phyloP scores from a whole-genome alignment of 805 yeast genomes.

The Starmerella bombi region DNA sequence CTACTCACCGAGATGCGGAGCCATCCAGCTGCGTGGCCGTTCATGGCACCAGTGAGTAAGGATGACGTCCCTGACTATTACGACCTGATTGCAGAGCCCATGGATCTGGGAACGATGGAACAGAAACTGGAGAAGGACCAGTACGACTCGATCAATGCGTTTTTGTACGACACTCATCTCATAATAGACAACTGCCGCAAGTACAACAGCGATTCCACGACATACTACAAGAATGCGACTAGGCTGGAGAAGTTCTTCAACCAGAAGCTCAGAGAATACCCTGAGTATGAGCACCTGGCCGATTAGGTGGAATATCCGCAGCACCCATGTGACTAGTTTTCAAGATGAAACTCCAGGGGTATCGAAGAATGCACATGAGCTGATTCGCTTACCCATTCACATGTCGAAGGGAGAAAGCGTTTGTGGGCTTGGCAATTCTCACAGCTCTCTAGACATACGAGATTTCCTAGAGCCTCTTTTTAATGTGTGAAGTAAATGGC shows the following conservation, averaged over 20 bases:
- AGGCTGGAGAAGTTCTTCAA: constrained; percentile 83
- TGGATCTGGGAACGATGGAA: constrained; percentile 96
- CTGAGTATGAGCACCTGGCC: constrained; percentile 75
- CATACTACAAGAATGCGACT: constrained; percentile 89
- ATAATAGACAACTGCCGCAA: constrained; percentile 83
- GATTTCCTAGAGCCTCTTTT: too few species aligned
- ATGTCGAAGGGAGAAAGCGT: too few species aligned
- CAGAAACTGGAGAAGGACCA: constrained; percentile 81
- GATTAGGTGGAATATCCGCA: constrained; percentile 32
- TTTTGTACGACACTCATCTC: constrained; percentile 73
- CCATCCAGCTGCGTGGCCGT: constrained; percentile 98
- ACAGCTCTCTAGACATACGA: too few species aligned
- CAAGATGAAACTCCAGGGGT: too few species aligned
- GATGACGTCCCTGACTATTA: constrained; percentile 95
- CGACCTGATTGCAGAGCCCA: constrained; percentile 92
- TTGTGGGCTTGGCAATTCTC: too few species aligned
- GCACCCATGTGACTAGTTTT: too few species aligned
- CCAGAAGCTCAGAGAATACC: constrained; percentile 70
- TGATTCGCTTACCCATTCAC: too few species aligned
- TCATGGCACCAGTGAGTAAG: constrained; percentile 78
- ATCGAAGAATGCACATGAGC: neutral
- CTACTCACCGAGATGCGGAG: constrained; percentile 76
- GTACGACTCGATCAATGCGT: constrained; percentile 81
- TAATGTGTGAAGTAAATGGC: too few species aligned
- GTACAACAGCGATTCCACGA: constrained; percentile 87